Base-by-base conservation (phyloP, 164 flowering plant genomes). In the Cinnamomum chago region DNA sequence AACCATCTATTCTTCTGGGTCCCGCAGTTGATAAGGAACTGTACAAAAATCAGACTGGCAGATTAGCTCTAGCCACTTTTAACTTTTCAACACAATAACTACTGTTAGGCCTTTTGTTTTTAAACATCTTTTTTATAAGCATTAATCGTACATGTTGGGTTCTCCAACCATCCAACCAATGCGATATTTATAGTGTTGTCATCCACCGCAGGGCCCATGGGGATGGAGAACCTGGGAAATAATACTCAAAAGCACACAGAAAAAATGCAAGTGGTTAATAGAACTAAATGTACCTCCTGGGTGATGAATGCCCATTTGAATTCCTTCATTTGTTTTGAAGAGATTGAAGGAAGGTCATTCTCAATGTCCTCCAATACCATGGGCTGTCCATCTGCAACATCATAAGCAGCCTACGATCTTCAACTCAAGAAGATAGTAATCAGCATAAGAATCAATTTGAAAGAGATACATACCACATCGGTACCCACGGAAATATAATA, bases 271-370 rank as follows among this genome's bases (percentile, higher is more conserved):
- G 47, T 40, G 47, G 47, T 40, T 40, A 40, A 40, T 40, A 40
- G 47, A 40, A 40, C 47, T 40, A 40, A 22, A 47, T 20, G 14
- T 79, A 92, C 97, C 97, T 91, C 97, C 52, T 81, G 90, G 67
- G 99, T 93, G 70, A 95, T 89, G 76, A 92, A 93, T 60, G 93
- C 93, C 97, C 97, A 95, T 77, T 88, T 93, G 23, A 91, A 87
- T 72, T 86, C 88, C 74, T 76, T 64, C n/a, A 90, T 79, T 60
- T 50, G 73, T 76, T 89, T 80, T 28, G 80, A 74, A n/a, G 94
- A 87, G 73, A 69, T 75, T 18, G 67, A 60, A 58, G 96, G 87
- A 72, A 95, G 88, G 78, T 86, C 89, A 58, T 82, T 84, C 80
- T 89, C 90, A 76, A 93, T 81, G 69, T 87, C 88, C 62, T 84